Evolutionary conservation across 2,329 filamentous ascomycete species (phyloP), one percentile per base, ranked within the genome.

Genomic region (Colletotrichum endophyticum): DNA sequence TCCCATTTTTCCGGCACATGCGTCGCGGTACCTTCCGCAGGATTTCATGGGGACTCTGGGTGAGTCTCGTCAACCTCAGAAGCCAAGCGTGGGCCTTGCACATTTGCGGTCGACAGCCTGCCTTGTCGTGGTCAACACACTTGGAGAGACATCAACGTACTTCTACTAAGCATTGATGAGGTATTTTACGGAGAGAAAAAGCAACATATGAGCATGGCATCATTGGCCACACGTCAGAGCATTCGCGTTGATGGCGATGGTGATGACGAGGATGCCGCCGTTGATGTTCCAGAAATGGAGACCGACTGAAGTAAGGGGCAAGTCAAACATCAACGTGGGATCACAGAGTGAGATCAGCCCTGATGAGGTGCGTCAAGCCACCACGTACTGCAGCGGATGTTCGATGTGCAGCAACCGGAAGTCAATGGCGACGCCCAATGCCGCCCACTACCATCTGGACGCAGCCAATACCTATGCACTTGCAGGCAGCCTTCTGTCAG

Each of bases 241-340:
- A 25, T 15, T 22, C 13, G 19, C 30, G 27, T 32, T 15, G 12
- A 22, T 30, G 28, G 16, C 19, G n/a, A 63, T 63, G 39, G n/a
- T 44, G 36, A 62, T 66, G 62, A 67, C 53, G 53, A 32, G 13
- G 25, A 36, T 36, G 28, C 32, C 28, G 30, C n/a, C 61, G 25
- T 44, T 64, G 28, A 30, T 27, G 66, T 44, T 11, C 25, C 39
- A 59, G 16, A 63, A 8, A 32, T 44, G 62, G 34, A 67, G 36
- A 67, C 56, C 36, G 27, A 36, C 19, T 25, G 53, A 75, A n/a
- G 69, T 36, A 75, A 75, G 73, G 73, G 73, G 62, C 49, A 25
- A 27, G 53, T 16, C 36, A 22, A 28, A 19, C 53, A 36, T 36
- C 32, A 62, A 62, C 53, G 62, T 62, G 49, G 73, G 44, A 70